Base-by-base conservation (phyloP, 2,329 filamentous ascomycete species). In the Pseudocercospora musae region DNA sequence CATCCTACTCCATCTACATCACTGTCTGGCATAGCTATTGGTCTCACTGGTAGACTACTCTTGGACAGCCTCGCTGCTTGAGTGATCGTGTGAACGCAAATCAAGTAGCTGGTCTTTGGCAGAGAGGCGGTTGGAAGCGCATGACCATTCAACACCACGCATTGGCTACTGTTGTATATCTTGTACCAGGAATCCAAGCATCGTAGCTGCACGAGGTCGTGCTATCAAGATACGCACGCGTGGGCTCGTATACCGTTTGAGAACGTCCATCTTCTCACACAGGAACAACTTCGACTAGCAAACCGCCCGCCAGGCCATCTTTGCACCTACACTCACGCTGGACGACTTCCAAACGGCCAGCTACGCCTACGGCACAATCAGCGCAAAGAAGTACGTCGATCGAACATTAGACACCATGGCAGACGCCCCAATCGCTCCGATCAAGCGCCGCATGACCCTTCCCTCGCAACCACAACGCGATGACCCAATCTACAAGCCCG, bases 401-500 rank as follows among this genome's bases (percentile, higher is more conserved):
- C 58, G 49, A 50, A 53, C 49, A 6, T 18, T 27, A 18, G 20
- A 27, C 60, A 67, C 52, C 2, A 60, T 64, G 59, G 64, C 53
- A 57, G 57, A 55, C 42, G 48, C 48, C n/a, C 48, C 48, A 15
- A 64, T 64, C 57, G 52, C 58, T 23, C 62, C 59, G 13, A 62
- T 62, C 48, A 58, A 65, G 49, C 63, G 72, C 58, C 69, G 71
- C 46, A 74, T 74, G 72, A 74, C 72, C 25, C 63, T 74, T 6
- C 71, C 71, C 2, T 66, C 62, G 10, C 54, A 64, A 27, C 65
- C 64, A n/a, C 68, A 68, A 49, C 67, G 70, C 25, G 60, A 66
- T 54, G 71, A 73, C 44, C 77, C 77, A 3, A 76, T 78, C 53
- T 72, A 76, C 57, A 73, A 78, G 25, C 68, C 74, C 6, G 75